Conservation (phyloP, 2,329 filamentous ascomycete species). For the Venturia nashicola region DNA sequence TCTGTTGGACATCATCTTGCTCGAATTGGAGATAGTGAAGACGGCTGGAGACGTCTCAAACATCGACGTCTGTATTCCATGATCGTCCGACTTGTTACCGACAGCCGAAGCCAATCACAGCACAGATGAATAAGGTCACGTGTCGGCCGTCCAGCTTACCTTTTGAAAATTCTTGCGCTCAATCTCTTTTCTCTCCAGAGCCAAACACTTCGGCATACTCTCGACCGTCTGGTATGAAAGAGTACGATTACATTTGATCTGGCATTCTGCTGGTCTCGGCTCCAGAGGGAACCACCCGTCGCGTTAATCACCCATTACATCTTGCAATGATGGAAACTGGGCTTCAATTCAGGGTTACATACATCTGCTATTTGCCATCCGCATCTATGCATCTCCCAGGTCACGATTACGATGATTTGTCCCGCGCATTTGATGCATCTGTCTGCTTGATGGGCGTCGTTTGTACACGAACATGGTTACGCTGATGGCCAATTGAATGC, state of each 20-base stretch:
- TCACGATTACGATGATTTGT: too few relatives aligned
- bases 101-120: background rate
- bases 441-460: background rate
- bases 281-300: slow-evolving; percentile 3
- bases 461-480: background rate
- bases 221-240: slow-evolving; percentile 6
- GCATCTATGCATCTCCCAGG: background rate
- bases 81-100: background rate
- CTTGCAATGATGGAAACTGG: background rate
- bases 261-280: slow-evolving; percentile 6
- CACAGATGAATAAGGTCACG: background rate
- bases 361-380: background rate
- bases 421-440: background rate
- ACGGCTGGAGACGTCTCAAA: background rate
- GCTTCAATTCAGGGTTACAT: slow-evolving; percentile 10
- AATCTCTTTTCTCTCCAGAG: background rate
- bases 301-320: slow-evolving; percentile 9
- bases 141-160: background rate
- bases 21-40: background rate
- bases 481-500: background rate
- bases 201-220: background rate
- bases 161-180: background rate
- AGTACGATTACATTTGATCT: slow-evolving; percentile 4
- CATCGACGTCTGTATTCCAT: background rate
- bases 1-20: slow-evolving; percentile 6